Evolutionary conservation across 345 rosid species (phyloP).

Genomic region (Melaleuca quinquenervia): DNA sequence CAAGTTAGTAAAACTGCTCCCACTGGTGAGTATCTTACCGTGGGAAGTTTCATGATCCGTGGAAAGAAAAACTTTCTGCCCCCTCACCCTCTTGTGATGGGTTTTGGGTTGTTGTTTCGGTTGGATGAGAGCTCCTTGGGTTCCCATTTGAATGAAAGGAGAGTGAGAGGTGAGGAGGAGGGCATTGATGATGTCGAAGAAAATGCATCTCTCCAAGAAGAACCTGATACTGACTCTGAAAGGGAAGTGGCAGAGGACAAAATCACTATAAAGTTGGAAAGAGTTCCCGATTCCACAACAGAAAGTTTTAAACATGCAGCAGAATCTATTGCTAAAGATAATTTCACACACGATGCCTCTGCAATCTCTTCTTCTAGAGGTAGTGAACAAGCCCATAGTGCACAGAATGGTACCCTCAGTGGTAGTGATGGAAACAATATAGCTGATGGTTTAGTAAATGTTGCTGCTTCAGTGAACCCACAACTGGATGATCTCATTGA

Average conservation of each 20-base stretch:
- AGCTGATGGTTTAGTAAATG: constrained; percentile 25
- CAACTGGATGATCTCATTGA: constrained; percentile 91
- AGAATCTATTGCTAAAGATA: not conserved
- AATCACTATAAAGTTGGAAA: not conserved
- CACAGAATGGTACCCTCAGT: constrained; percentile 5
- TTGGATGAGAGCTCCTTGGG: constrained; percentile 98
- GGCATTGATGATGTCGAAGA: constrained; percentile 52
- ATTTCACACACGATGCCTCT: not conserved
- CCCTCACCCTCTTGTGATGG: constrained; percentile 97
- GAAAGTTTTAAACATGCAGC: not conserved
- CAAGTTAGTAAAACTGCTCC: constrained; percentile 99
- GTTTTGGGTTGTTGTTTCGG: constrained; percentile 93
- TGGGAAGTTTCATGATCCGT: constrained; percentile 98
- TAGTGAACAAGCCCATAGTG: constrained; percentile 9
- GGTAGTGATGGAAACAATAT: constrained; percentile 9
- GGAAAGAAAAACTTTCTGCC: constrained; percentile 98
- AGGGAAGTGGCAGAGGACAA: constrained; percentile 26
- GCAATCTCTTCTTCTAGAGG: constrained; percentile 7
- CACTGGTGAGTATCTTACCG: constrained; percentile 97
- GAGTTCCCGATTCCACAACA: not conserved
- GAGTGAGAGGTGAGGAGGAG: constrained; percentile 95
- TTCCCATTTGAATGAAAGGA: constrained; percentile 92
- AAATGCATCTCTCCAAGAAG: constrained; percentile 26
- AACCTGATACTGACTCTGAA: constrained; percentile 57
- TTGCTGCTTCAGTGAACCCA: constrained; percentile 35